Evolutionary conservation across 345 rosid genomes (phyloP), one percentile per base, ranked within the genome.

Genomic region (Pugionium cornutum): DNA sequence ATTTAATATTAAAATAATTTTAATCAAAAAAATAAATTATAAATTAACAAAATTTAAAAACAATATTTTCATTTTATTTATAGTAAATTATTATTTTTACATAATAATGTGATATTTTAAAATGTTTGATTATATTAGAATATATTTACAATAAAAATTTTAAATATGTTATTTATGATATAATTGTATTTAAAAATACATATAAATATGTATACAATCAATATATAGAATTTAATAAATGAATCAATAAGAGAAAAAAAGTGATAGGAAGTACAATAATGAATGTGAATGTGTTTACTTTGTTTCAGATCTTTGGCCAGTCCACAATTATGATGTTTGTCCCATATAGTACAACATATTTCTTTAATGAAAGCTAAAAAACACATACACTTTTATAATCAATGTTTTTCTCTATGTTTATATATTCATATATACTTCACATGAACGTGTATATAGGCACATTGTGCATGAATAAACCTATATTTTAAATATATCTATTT

Each of bases 291-390:
- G 58, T 74, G 77, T 74, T 73, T 74, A 47, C 40, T 40, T 32
- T 58, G 18, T 48, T 66, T 34, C 50, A 66, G 77, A 53, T 66
- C 28, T 54, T 67, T 47, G 64, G 68, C 62, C 68, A 67, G 36
- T 67, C 52, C 34, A 67, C 41, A 74, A 61, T 74, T 67, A 74
- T 74, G 63, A 74, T 74, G 77, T 62, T 67, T 41, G 64, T 47
- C 33, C 33, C 53, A 39, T 32, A 37, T 37, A 65, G 53, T 27
- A n/a, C 55, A 4, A 33, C 53, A 29, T 51, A 35, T 43, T 9
- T 31, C 48, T 37, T 37, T 44, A 44, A 10, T 58, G 59, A 58
- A 61, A 64, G 3, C 11, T 31, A 52, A 39, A 68, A 44, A 61
- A 63, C 42, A 52, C 51, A 66, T 9, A 40, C 52, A 66, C 42